Evolutionary conservation across 345 rosid genomes (phyloP).

Genomic region (Boechera divaricarpa): DNA sequence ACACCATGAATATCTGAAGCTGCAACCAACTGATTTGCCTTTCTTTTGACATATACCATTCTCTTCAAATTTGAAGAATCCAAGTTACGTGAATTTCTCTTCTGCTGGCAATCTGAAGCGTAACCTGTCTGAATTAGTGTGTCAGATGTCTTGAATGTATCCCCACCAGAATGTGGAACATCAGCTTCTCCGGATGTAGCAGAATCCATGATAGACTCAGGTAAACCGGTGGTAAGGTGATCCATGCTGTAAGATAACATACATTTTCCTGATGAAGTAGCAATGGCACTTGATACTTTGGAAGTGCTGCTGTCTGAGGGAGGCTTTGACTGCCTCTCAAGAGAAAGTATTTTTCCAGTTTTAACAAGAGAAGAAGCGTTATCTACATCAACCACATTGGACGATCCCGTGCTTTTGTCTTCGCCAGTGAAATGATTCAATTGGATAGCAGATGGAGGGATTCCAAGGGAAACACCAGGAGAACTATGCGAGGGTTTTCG

Average conservation of each 20-base stretch:
- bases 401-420: slow-evolving; percentile 53
- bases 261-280: slow-evolving; percentile 47
- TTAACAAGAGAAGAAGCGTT: slow-evolving; percentile 45
- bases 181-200: slow-evolving; percentile 50
- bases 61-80: slow-evolving; percentile 52
- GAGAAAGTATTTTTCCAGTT: slow-evolving; percentile 48
- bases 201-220: slow-evolving; percentile 53
- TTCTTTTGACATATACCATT: slow-evolving; percentile 70
- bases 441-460: slow-evolving; percentile 51
- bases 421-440: slow-evolving; percentile 52
- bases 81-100: slow-evolving; percentile 47
- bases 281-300: slow-evolving; percentile 48
- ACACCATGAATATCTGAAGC: slow-evolving; percentile 55
- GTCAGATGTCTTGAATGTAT: slow-evolving; percentile 51
- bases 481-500: slow-evolving; percentile 60
- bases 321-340: slow-evolving; percentile 67
- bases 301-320: slow-evolving; percentile 50
- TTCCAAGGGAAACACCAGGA: slow-evolving; percentile 50
- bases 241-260: slow-evolving; percentile 51
- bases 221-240: slow-evolving; percentile 45
- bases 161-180: slow-evolving; percentile 49
- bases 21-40: slow-evolving; percentile 88
- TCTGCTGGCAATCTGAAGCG: slow-evolving; percentile 50
- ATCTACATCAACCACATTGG: slow-evolving; percentile 44
- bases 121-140: slow-evolving; percentile 49